These are phyloP conservation scores for Stemphylium lycopersici DNA, from an alignment of 2,329 filamentous ascomycete species.

Conservation along the genomic window DNA sequence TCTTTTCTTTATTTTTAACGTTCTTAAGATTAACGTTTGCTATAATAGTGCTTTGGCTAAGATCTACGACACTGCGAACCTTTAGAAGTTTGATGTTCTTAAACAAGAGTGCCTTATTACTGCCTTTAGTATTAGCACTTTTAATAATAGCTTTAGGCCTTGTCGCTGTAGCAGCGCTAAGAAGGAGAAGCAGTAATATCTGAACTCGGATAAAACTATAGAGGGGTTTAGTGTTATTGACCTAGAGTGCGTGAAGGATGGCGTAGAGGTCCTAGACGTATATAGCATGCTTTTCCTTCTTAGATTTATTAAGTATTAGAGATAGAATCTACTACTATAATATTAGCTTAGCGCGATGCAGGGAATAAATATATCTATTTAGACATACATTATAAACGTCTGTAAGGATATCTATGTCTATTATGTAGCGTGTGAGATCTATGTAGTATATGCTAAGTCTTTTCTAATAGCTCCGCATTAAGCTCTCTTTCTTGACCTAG, in stretches of 20 bases:
- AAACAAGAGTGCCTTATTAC: conserved; percentile 20
- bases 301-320: conserved; percentile 22
- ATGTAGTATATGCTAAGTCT: conserved; percentile 17
- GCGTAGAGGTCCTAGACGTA: conserved; percentile 29
- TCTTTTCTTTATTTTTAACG: conserved; percentile 28
- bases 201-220: conserved; percentile 24
- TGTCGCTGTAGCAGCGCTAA: conserved; percentile 26
- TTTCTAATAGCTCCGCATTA: conserved; percentile 23
- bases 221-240: conserved; percentile 24
- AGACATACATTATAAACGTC: conserved; percentile 24
- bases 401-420: conserved; percentile 17
- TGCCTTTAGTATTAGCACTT: conserved; percentile 1
- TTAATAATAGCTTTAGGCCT: conserved; percentile 21
- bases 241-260: conserved; percentile 26
- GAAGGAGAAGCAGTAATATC: conserved; percentile 28
- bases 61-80: conserved; percentile 20
- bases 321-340: conserved; percentile 22
- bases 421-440: conserved; percentile 15
- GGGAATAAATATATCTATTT: conserved; percentile 5
- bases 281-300: conserved; percentile 30
- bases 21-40: conserved; percentile 27
- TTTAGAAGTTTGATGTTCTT: conserved; percentile 28
- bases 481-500: conserved; percentile 20
- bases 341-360: conserved; percentile 13
- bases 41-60: conserved; percentile 18